Conservation (phyloP, 192 early-diverging fungal genomes). For the Lobosporangium transversale region DNA sequence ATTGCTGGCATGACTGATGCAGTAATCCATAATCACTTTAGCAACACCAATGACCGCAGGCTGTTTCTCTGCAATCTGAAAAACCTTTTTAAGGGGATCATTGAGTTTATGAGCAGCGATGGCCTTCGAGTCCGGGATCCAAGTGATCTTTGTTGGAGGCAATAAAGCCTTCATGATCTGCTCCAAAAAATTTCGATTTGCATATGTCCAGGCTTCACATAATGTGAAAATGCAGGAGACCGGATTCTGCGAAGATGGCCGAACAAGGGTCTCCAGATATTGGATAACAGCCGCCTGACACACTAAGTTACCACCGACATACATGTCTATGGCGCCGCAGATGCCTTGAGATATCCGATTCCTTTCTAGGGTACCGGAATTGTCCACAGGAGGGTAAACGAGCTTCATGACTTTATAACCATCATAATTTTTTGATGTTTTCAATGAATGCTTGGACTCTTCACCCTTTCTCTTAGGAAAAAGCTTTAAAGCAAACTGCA, state of each 20-base stretch:
- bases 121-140: slow-evolving; percentile 11
- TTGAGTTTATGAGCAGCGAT: background rate
- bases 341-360: background rate
- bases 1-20: slow-evolving; percentile 8
- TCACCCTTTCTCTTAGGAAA: background rate
- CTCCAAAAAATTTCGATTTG: background rate
- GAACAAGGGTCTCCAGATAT: background rate
- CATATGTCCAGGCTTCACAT: background rate
- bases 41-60: background rate
- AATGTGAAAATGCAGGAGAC: background rate
- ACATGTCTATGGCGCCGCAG: background rate
- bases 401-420: background rate
- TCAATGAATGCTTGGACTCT: background rate
- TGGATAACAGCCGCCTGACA: background rate
- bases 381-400: background rate
- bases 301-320: background rate
- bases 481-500: background rate
- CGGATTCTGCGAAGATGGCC: background rate
- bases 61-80: background rate
- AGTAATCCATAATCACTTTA: slow-evolving; percentile 19
- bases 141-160: background rate
- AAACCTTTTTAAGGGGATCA: slow-evolving; percentile 9
- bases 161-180: background rate
- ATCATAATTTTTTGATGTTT: background rate
- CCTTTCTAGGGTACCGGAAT: background rate